phyloP scores from a whole-genome alignment of 1,284 basidiomycete species.

The Pholiota adiposa region DNA sequence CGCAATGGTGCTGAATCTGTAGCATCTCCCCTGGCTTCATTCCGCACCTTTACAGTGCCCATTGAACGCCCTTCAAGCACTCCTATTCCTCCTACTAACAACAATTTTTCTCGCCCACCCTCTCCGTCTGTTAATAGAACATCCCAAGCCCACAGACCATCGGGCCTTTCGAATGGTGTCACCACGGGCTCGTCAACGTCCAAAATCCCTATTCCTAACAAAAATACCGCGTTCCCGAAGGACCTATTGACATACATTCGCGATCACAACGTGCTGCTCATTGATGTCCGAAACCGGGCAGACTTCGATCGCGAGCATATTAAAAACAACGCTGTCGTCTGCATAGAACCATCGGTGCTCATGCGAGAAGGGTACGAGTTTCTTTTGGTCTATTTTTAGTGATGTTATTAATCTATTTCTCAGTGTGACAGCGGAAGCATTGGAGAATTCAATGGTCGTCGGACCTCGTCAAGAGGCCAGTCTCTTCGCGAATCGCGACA shows the following conservation, averaged over 20 bases:
- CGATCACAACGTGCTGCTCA: slow-evolving; percentile 71
- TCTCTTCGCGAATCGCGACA: slow-evolving; percentile 81
- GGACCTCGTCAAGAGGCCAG: slow-evolving; percentile 73
- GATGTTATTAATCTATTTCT: slow-evolving; percentile 8
- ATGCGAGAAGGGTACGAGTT: slow-evolving; percentile 71
- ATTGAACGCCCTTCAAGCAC: slow-evolving; percentile 75
- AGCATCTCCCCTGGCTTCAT: slow-evolving; percentile 33
- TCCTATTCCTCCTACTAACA: slow-evolving; percentile 64
- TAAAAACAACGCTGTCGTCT: slow-evolving; percentile 72
- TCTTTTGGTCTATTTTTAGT: slow-evolving; percentile 2
- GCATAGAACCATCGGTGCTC: slow-evolving; percentile 85
- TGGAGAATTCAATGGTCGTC: slow-evolving; percentile 81
- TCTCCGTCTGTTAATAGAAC: slow-evolving; percentile 40
- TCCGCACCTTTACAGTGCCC: slow-evolving; percentile 41
- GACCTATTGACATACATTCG: slow-evolving; percentile 67
- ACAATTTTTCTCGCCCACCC: slow-evolving; percentile 61
- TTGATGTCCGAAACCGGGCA: slow-evolving; percentile 82
- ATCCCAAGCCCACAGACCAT: slow-evolving; percentile 45
- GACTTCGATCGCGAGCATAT: slow-evolving; percentile 82
- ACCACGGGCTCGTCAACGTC: slow-evolving; percentile 16
- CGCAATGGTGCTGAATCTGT: slow-evolving; percentile 24
- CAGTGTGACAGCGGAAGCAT: slow-evolving; percentile 68
- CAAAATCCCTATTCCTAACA: slow-evolving; percentile 42
- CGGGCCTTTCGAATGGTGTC: slow-evolving; percentile 41
- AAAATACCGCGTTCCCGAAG: slow-evolving; percentile 64